phyloP scores from a whole-genome alignment of 768 basidiomycete species.

The Tephrocybe sp. region DNA sequence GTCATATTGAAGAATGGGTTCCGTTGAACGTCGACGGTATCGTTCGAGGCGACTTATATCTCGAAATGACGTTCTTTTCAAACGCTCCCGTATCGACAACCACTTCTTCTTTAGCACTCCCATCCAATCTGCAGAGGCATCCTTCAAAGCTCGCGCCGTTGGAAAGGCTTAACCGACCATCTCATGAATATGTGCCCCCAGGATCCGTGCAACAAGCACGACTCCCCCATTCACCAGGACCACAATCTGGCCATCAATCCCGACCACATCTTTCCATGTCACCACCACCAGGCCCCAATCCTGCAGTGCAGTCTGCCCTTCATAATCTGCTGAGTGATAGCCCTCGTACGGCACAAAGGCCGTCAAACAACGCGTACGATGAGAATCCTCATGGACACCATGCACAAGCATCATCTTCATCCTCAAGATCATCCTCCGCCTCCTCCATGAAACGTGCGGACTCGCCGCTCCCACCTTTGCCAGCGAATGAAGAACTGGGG shows the following conservation, averaged over 20 bases:
- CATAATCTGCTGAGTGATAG: slow-evolving; percentile 15
- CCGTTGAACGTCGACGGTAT: slow-evolving; percentile 42
- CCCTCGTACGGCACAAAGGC: slow-evolving; percentile 2
- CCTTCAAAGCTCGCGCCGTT: slow-evolving; percentile 54
- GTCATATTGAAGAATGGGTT: slow-evolving; percentile 32
- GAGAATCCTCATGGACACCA: slow-evolving; percentile 1
- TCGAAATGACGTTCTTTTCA: slow-evolving; percentile 93
- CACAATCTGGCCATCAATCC: neutral
- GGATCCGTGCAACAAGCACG: neutral
- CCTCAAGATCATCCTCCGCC: slow-evolving; percentile 21
- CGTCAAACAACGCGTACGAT: slow-evolving; percentile 1
- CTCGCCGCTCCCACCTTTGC: slow-evolving; percentile 41
- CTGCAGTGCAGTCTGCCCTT: slow-evolving; percentile 18
- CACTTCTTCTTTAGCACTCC: slow-evolving; percentile 27
- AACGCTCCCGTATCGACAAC: slow-evolving; percentile 55
- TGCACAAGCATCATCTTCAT: slow-evolving; percentile 21
- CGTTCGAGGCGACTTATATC: slow-evolving; percentile 80
- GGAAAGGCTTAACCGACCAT: slow-evolving; percentile 51
- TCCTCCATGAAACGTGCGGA: slow-evolving; percentile 23
- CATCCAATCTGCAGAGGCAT: slow-evolving; percentile 37
- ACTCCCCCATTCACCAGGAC: neutral
- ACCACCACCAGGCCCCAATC: neutral
- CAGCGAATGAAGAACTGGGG: slow-evolving; percentile 20
- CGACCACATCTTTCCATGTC: neutral
- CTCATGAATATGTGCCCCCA: slow-evolving; percentile 4